Conservation (phyloP, 2,329 filamentous ascomycete species). For the Penicillium sp. region DNA sequence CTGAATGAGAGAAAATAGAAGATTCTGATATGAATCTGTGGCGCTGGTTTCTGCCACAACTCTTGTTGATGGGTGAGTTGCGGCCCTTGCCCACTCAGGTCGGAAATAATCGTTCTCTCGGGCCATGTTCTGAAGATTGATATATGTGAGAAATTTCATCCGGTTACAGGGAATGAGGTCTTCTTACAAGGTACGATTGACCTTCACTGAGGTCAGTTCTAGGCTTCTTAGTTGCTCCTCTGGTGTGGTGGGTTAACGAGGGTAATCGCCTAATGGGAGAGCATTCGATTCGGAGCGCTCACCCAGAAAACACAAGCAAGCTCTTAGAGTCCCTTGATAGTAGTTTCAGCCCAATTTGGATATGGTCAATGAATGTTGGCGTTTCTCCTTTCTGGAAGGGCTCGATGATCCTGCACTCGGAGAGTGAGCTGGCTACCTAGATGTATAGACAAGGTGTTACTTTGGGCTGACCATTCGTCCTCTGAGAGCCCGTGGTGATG, state of each 20-base stretch:
- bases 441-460: background rate
- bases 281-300: slow-evolving; percentile 16
- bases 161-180: background rate
- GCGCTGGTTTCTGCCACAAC: slow-evolving; percentile 65
- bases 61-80: slow-evolving; percentile 25
- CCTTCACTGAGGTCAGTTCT: slow-evolving; percentile 57
- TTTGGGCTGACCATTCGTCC: slow-evolving; percentile 53
- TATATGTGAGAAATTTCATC: background rate
- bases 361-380: slow-evolving; percentile 72
- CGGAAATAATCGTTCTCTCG: slow-evolving; percentile 36
- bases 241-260: slow-evolving; percentile 30
- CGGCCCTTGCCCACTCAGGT: slow-evolving; percentile 3
- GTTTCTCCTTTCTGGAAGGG: slow-evolving; percentile 75
- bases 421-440: background rate
- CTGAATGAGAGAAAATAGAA: slow-evolving; percentile 69
- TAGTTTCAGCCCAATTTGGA: slow-evolving; percentile 59
- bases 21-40: slow-evolving; percentile 80
- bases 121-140: slow-evolving; percentile 31
- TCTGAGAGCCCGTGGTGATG: slow-evolving; percentile 53
- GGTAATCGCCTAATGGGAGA: slow-evolving; percentile 24
- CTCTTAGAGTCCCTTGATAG: slow-evolving; percentile 48
- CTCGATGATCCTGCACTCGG: slow-evolving; percentile 59
- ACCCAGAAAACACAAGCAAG: slow-evolving; percentile 71
- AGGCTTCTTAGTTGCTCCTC: slow-evolving; percentile 60
- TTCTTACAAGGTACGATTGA: slow-evolving; percentile 55